These are phyloP conservation scores for Candida sanyaensis DNA, from an alignment of 1,139 yeast genomes.

Conservation along the genomic window DNA sequence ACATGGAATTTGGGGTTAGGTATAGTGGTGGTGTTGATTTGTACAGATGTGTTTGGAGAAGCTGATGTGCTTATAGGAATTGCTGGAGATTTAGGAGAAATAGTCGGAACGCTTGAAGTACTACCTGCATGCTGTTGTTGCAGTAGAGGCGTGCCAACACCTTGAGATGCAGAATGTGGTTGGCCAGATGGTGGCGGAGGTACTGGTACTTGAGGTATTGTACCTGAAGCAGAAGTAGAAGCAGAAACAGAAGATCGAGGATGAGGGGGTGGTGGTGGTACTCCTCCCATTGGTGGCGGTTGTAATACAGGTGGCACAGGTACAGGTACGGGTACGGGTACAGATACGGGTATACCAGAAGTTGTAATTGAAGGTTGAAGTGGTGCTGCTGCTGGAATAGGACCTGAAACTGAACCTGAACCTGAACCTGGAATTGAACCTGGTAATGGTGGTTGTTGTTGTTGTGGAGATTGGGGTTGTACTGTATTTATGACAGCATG, in stretches of 20 bases:
- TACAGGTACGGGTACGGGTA: background rate
- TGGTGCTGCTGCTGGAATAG: background rate
- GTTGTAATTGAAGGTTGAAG: background rate
- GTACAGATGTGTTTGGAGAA: constrained; percentile 11
- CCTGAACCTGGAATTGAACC: constrained; percentile 14
- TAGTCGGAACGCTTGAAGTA: constrained; percentile 11
- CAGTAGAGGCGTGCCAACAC: background rate
- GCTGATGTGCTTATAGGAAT: constrained; percentile 1
- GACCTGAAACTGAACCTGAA: no score
- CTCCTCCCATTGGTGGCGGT: background rate
- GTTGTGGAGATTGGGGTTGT: background rate
- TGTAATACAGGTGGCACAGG: background rate
- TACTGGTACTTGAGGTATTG: background rate
- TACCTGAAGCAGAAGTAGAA: background rate
- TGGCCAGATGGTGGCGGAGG: background rate
- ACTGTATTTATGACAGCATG: background rate
- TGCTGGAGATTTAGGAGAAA: constrained; percentile 15
- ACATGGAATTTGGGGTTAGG: constrained; percentile 62
- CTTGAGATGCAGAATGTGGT: background rate
- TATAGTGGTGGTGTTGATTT: constrained; percentile 32
- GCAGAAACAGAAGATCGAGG: background rate
- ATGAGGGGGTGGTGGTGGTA: background rate
- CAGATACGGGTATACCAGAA: background rate
- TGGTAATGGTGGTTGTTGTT: constrained; percentile 13
- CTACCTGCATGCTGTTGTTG: background rate